Conservation (phyloP, 208 protist genomes). For the Acanthamoeba polyphaga region DNA sequence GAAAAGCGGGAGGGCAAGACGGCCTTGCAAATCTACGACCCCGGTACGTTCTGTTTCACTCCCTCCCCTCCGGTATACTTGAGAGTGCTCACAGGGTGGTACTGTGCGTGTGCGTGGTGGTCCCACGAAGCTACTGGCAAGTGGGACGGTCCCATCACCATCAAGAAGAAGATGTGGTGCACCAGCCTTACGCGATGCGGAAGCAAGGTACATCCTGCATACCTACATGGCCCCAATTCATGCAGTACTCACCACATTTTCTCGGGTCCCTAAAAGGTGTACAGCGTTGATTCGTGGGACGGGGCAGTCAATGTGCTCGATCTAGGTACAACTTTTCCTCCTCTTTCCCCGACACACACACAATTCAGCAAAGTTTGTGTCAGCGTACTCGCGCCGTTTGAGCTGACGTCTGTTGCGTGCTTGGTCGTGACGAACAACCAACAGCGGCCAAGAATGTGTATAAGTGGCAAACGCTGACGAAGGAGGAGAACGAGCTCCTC, state of each 20-base stretch:
- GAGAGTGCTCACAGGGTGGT: neutral
- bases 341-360: neutral
- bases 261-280: neutral
- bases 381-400: too few relatives aligned
- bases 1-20: constrained; percentile 45
- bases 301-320: constrained; percentile 16
- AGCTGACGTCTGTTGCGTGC: neutral
- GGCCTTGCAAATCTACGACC: neutral
- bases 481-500: constrained; percentile 25
- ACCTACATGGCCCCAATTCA: neutral
- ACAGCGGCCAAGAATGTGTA: neutral
- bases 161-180: constrained; percentile 62
- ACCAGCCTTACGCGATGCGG: neutral
- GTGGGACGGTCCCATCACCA: neutral
- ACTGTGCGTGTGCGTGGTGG: neutral
- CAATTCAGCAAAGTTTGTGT: too few relatives aligned
- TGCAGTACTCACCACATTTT: neutral
- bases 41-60: neutral
- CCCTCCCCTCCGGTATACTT: neutral
- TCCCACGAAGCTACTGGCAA: neutral
- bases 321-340: neutral
- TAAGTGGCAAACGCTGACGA: constrained; percentile 36
- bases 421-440: neutral
- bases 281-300: constrained; percentile 48
- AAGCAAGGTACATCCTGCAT: neutral